These are phyloP conservation scores for Penicillium sp. DNA, from an alignment of 2,329 filamentous ascomycete genomes.

Conservation along the genomic window DNA sequence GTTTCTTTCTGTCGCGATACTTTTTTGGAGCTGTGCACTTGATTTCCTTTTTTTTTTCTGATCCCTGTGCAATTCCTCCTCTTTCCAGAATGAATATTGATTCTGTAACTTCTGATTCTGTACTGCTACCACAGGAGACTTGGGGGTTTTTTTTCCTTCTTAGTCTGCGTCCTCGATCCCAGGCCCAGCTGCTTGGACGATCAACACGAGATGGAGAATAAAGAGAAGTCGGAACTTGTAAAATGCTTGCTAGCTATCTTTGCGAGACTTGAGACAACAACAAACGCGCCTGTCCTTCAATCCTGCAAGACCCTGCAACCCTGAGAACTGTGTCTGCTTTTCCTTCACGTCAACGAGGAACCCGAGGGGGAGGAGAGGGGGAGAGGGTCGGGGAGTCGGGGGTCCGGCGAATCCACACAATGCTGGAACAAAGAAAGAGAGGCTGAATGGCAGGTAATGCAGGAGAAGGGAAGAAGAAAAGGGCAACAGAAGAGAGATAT, in stretches of 20 bases:
- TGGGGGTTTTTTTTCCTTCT: constrained; percentile 31
- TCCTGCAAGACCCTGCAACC: constrained; percentile 35
- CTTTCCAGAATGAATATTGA: constrained; percentile 3
- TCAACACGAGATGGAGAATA: constrained; percentile 44
- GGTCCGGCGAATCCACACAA: constrained; percentile 8
- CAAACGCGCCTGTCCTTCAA: constrained; percentile 43
- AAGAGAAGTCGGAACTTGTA: constrained; percentile 49
- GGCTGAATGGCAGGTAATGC: constrained; percentile 17
- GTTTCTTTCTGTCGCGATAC: constrained; percentile 23
- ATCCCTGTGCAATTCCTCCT: constrained; percentile 25
- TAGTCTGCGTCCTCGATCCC: constrained; percentile 35
- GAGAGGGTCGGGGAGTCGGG: constrained; percentile 5
- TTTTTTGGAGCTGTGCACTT: background rate
- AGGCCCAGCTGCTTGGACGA: constrained; percentile 37
- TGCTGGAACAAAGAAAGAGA: background rate
- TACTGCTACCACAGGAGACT: constrained; percentile 30
- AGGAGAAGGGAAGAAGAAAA: constrained; percentile 17
- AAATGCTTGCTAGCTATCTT: constrained; percentile 55
- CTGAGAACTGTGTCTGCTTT: constrained; percentile 35
- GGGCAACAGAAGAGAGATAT: constrained; percentile 2
- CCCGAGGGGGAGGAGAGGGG: constrained; percentile 15
- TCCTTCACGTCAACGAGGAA: constrained; percentile 26
- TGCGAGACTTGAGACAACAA: constrained; percentile 48
- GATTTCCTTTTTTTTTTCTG: constrained; percentile 18
- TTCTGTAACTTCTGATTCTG: background rate